These are phyloP conservation scores for Cryptococcus sp. DNA, from an alignment of 1,284 basidiomycete species.

Conservation along the genomic window DNA sequence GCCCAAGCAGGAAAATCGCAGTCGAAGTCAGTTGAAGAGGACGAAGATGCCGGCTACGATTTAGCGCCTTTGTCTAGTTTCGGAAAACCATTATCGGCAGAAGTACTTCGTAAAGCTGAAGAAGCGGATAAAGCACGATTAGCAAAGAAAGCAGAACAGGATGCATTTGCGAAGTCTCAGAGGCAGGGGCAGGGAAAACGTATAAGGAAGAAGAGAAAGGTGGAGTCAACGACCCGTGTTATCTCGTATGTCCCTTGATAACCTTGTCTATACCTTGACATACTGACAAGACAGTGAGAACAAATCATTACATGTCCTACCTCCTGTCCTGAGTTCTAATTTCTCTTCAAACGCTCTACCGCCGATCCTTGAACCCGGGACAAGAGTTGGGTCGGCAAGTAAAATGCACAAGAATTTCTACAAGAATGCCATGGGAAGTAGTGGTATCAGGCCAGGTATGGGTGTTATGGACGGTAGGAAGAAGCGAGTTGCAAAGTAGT, in stretches of 20 bases:
- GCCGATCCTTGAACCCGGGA: conserved; percentile 20
- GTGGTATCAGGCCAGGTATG: conserved; percentile 26
- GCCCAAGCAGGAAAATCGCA: too few relatives aligned
- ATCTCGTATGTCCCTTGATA: conserved; percentile 11
- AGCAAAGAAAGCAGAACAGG: background rate
- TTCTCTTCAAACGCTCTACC: conserved; percentile 13
- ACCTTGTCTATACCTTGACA: background rate
- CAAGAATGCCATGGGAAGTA: conserved; percentile 31
- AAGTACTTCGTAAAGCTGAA: conserved; percentile 11
- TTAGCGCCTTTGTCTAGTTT: conserved; percentile 3
- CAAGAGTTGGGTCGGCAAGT: background rate
- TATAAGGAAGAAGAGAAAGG: conserved; percentile 16
- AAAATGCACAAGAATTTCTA: conserved; percentile 23
- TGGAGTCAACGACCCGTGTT: conserved; percentile 7
- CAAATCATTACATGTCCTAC: conserved; percentile 13
- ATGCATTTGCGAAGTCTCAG: background rate
- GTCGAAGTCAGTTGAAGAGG: conserved; percentile 1
- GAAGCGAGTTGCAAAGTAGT: background rate
- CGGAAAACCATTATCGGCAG: conserved; percentile 15
- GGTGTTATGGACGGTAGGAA: background rate
- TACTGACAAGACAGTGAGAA: conserved; percentile 5
- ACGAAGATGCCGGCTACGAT: conserved; percentile 13
- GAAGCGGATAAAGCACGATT: conserved; percentile 9
- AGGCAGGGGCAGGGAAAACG: background rate
- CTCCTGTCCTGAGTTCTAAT: conserved; percentile 2